Evolutionary conservation across 2,329 filamentous ascomycete species (phyloP), one percentile per base, ranked within the genome.

Genomic region (Curvularia sp.): DNA sequence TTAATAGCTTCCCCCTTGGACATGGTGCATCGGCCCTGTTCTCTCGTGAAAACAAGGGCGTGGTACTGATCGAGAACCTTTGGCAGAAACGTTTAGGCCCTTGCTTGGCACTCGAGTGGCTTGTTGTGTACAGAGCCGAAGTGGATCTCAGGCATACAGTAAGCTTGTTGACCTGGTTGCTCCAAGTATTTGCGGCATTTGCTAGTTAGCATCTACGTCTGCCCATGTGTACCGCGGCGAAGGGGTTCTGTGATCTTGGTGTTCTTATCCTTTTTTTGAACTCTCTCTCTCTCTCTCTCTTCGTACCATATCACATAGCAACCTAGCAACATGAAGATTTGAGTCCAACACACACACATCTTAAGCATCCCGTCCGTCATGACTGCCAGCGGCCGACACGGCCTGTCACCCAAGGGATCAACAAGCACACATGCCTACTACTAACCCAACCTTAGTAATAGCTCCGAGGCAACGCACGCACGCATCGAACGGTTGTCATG

Each of bases 341-440:
- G 21, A n/a, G 25, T 30, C n/a, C n/a, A 32, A 46, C n/a, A 27
- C 34, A 32, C 23, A 36, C 34, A 39, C 18, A 28, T 15, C 39
- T 49, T 50, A 59, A 61, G 60, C 64, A 67, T 66, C 65, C 65
- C 67, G 47, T 49, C 67, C 71, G 68, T 74, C 71, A 72, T 67
- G 43, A 39, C 45, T 41, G 23, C 49, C 53, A 39, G 49, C 60
- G 47, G 52, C 41, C 50, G 60, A 50, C 59, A 64, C 41, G 23
- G 41, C 41, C 27, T 27, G 8, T 61, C 52, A 60, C 57, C 59
- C 49, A 56, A 55, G 49, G 21, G 61, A 68, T 67, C 59, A 64
- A 52, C 61, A 36, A 36, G 49, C 41, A 55, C n/a, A 3, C 41
- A 46, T 54, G 60, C 55, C 49, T 54, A 59, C 64, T 66, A 67